phyloP scores from a whole-genome alignment of 2,329 filamentous ascomycete species.

The Zymoseptoria ardabiliae region DNA sequence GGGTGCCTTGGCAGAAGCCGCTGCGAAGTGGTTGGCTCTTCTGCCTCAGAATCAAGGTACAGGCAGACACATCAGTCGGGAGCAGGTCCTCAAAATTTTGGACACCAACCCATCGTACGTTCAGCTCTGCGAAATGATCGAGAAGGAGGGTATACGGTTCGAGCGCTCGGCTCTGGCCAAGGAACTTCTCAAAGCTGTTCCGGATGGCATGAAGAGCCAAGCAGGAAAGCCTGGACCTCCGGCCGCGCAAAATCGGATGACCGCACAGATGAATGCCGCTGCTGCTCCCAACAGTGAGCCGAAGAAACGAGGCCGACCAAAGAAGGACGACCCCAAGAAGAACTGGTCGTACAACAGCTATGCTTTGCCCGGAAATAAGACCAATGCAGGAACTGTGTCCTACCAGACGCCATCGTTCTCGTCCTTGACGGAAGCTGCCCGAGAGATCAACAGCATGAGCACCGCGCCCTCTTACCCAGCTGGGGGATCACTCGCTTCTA shows the following conservation, averaged over 20 bases:
- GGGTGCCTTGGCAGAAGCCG: constrained; percentile 43
- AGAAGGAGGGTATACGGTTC: constrained; percentile 42
- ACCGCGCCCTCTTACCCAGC: constrained; percentile 3
- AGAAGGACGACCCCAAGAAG: constrained; percentile 11
- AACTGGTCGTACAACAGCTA: constrained; percentile 5
- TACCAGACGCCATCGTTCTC: constrained; percentile 23
- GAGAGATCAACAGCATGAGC: constrained; percentile 18
- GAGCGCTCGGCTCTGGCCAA: constrained; percentile 49
- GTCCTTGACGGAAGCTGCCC: constrained; percentile 19
- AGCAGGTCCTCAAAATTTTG: constrained; percentile 41
- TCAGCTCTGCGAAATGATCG: constrained; percentile 48
- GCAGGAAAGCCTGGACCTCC: constrained; percentile 19
- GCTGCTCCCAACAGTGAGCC: constrained; percentile 4
- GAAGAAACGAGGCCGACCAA: constrained; percentile 17
- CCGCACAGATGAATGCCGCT: constrained; percentile 2
- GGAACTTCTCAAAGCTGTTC: constrained; percentile 41
- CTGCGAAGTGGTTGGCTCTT: constrained; percentile 40
- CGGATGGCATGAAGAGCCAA: constrained; percentile 27
- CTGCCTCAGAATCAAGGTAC: constrained; percentile 40
- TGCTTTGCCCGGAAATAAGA: neutral
- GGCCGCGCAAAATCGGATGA: constrained; percentile 3
- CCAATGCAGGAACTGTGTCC: constrained; percentile 14
- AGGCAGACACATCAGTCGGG: constrained; percentile 31
- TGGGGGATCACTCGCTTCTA: constrained; percentile 5
- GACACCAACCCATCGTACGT: constrained; percentile 50